Evolutionary conservation across 1,284 basidiomycete species (phyloP), one percentile per base, ranked within the genome.

Genomic region (Sanguinoderma infundibulare): DNA sequence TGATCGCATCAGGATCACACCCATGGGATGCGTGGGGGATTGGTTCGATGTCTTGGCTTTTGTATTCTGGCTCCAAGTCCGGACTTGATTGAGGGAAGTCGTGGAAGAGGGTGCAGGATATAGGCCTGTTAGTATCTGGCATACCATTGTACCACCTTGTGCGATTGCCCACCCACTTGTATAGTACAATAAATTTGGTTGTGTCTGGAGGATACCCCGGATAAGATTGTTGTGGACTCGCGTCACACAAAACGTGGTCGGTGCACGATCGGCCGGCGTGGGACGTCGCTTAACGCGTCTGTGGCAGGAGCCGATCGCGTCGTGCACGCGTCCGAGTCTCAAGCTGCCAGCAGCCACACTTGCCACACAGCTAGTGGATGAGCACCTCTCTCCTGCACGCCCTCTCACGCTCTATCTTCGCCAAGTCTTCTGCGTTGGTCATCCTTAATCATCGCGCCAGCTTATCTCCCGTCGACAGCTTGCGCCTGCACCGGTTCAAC

Each of bases 1-100:
- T 95, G 72, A 77, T 3, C 4, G 7, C n/a, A 30, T 2, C 28
- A 30, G 28, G 17, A 32, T 9, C 17, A 30, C 8, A 52, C 17
- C n/a, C 17, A n/a, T 7, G 6, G 35, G 22, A 15, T 36, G 15
- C 17, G 26, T 22, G 38, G 15, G 10, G 22, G 9, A 30, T n/a
- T 28, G 2, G 26, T 12, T 30, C 8, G 30, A 35, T 2, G 10
- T 28, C 22, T 32, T 12, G 22, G 24, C 24, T 12, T n/a, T n/a
- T n/a, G n/a, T n/a, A 5, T 42, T 46, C 15, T 17, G n/a, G 34
- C 22, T 36, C 3, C n/a, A n/a, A n/a, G n/a, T n/a, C n/a, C n/a
- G n/a, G n/a, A n/a, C n/a, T n/a, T n/a, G n/a, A n/a, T n/a, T n/a
- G n/a, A n/a, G 55, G 62, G 55, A 60, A 32, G 49, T 59, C 57